These are phyloP conservation scores for Glycyrrhiza uralensis DNA, from an alignment of 306 rosid species.

Conservation along the genomic window DNA sequence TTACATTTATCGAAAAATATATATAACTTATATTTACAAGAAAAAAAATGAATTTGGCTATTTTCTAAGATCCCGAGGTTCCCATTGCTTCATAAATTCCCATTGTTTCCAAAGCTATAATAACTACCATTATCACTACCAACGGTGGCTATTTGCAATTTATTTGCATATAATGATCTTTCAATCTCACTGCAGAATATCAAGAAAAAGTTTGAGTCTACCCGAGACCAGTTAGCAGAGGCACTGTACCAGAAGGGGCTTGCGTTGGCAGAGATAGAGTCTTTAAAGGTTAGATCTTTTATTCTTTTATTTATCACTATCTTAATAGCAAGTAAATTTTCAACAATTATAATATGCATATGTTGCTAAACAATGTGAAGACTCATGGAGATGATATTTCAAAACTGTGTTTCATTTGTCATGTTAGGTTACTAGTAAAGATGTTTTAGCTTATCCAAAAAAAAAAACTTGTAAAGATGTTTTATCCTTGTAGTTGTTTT, in stretches of 20 bases:
- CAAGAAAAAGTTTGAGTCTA: slow-evolving; percentile 81
- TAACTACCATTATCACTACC: background rate
- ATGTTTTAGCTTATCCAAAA: too few species aligned
- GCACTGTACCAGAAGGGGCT: slow-evolving; percentile 91
- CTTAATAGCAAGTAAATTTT: background rate
- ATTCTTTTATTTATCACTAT: slow-evolving; percentile 16
- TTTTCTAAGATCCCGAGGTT: background rate
- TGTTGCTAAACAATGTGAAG: slow-evolving; percentile 7
- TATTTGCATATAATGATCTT: slow-evolving; percentile 14
- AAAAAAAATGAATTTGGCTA: background rate
- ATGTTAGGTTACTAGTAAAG: slow-evolving; percentile 6
- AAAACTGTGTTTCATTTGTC: background rate
- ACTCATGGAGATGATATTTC: background rate
- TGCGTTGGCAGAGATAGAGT: slow-evolving; percentile 68
- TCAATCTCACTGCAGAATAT: slow-evolving; percentile 42
- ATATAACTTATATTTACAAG: background rate
- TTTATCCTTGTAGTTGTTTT: slow-evolving; percentile 11
- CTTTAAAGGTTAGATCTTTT: slow-evolving; percentile 59
- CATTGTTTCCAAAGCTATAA: background rate
- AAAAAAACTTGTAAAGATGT: background rate
- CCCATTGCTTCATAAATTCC: slow-evolving; percentile 8
- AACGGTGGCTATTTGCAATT: background rate
- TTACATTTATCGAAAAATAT: background rate
- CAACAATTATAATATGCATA: background rate
- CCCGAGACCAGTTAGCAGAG: slow-evolving; percentile 85